Percentiles rank a stretch among this genome's conserved stretches.
phyloP scores from a whole-genome alignment of 768 basidiomycete species.

The Hemileccinum rubropunctum region DNA sequence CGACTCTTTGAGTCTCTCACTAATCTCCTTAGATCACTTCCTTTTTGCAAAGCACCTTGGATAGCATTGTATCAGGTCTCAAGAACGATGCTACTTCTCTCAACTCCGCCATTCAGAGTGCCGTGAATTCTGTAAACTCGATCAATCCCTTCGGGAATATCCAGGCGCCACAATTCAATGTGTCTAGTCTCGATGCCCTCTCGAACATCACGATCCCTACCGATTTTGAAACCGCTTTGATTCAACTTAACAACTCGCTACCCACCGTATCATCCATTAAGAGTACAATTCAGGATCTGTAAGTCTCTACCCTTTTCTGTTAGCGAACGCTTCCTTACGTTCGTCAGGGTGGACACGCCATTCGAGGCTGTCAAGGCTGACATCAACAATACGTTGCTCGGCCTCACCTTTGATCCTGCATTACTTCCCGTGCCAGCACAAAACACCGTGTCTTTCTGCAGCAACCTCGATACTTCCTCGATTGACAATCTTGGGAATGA shows the following conservation, averaged over 20 bases:
- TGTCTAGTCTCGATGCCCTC: constrained; percentile 72
- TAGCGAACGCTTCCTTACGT: background rate
- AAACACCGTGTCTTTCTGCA: constrained; percentile 72
- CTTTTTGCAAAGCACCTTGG: constrained; percentile 60
- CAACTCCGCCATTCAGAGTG: constrained; percentile 63
- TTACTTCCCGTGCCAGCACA: constrained; percentile 74
- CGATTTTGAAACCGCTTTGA: constrained; percentile 69
- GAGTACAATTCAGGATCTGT: constrained; percentile 65
- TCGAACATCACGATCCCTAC: constrained; percentile 79
- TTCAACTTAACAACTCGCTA: constrained; percentile 74
- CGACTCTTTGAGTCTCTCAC: constrained; percentile 5
- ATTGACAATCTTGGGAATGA: constrained; percentile 83
- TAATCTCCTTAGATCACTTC: constrained; percentile 56
- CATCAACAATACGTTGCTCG: constrained; percentile 81
- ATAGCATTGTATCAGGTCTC: constrained; percentile 62
- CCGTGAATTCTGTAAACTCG: constrained; percentile 70
- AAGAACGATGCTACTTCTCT: constrained; percentile 66
- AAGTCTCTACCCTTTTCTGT: constrained; percentile 29
- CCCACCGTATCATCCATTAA: constrained; percentile 79
- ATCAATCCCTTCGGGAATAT: constrained; percentile 72
- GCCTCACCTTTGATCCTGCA: constrained; percentile 69
- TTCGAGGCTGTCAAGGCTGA: constrained; percentile 87
- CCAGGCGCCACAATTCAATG: constrained; percentile 63
- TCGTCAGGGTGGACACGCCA: constrained; percentile 69
- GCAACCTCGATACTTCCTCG: constrained; percentile 73